Conservation (phyloP, 2,329 filamentous ascomycete genomes). For the Hyphodiscus sp. region DNA sequence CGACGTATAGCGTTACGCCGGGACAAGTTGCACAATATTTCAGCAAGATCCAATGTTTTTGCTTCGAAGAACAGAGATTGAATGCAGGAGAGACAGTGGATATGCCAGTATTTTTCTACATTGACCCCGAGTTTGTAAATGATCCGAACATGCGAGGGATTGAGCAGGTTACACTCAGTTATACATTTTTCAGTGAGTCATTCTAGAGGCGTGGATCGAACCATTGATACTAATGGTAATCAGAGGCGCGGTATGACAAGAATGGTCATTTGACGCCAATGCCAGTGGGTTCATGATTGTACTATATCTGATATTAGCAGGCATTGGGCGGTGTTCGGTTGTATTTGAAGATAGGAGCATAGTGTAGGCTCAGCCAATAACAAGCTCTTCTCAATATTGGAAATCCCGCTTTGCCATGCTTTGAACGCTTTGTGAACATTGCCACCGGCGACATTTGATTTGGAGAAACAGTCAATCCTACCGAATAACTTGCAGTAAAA, state of each 20-base stretch:
- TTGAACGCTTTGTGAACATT: not conserved
- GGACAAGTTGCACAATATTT: slow-evolving; percentile 96
- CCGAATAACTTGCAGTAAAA: not conserved
- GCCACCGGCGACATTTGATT: not conserved
- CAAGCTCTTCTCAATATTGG: not conserved
- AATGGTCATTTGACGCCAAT: slow-evolving; percentile 55
- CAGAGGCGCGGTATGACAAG: slow-evolving; percentile 79
- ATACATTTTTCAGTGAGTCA: slow-evolving; percentile 93
- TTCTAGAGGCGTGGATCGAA: not conserved
- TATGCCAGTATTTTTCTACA: slow-evolving; percentile 99
- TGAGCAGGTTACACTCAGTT: slow-evolving; percentile 90
- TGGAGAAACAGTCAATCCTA: not conserved
- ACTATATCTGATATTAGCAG: slow-evolving; percentile 13
- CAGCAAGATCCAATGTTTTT: slow-evolving; percentile 99
- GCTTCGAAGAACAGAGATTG: slow-evolving; percentile 92
- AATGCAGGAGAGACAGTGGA: slow-evolving; percentile 96
- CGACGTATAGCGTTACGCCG: slow-evolving; percentile 94
- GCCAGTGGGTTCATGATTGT: slow-evolving; percentile 15
- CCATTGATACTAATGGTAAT: slow-evolving; percentile 30
- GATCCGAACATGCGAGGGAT: slow-evolving; percentile 91
- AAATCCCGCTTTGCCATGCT: not conserved
- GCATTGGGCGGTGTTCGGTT: slow-evolving; percentile 18
- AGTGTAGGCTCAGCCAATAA: not conserved
- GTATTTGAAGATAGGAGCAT: not conserved
- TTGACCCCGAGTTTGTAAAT: slow-evolving; percentile 89